Conservation (phyloP, 768 basidiomycete species). For the Asterophora lycoperdoides region DNA sequence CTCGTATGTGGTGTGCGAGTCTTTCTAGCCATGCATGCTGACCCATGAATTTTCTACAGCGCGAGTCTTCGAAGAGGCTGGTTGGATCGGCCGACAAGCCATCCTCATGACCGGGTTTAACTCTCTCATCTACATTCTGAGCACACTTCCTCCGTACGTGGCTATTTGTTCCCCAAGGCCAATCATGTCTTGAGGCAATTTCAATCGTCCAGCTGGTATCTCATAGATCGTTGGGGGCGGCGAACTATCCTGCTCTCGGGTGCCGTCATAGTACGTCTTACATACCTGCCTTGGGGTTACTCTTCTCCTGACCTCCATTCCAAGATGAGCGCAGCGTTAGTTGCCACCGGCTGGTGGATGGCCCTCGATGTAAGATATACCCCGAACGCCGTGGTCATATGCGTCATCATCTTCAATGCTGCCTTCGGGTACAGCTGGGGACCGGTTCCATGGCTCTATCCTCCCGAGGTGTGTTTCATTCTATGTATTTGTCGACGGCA, state of each 20-base stretch:
- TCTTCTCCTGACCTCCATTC: not conserved
- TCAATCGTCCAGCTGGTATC: slow-evolving; percentile 62
- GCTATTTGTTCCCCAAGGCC: not conserved
- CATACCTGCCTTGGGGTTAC: not conserved
- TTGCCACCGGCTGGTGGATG: slow-evolving; percentile 90
- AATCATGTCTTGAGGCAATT: slow-evolving; percentile 5
- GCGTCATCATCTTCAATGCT: slow-evolving; percentile 91
- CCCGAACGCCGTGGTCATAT: slow-evolving; percentile 81
- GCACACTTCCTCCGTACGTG: slow-evolving; percentile 67
- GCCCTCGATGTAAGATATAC: slow-evolving; percentile 84
- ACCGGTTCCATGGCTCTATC: slow-evolving; percentile 83
- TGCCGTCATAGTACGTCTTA: slow-evolving; percentile 54
- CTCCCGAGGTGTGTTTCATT: slow-evolving; percentile 60
- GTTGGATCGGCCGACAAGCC: slow-evolving; percentile 84
- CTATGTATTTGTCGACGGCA: not conserved
- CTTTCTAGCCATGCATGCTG: not conserved
- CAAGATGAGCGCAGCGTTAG: slow-evolving; percentile 79
- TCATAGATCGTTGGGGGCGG: slow-evolving; percentile 82
- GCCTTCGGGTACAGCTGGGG: slow-evolving; percentile 94
- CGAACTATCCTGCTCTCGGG: slow-evolving; percentile 75
- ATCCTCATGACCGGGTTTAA: slow-evolving; percentile 90
- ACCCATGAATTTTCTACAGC: slow-evolving; percentile 37
- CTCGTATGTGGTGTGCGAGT: slow-evolving; percentile 53
- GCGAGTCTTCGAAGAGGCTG: slow-evolving; percentile 90
- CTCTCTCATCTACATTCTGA: slow-evolving; percentile 62